phyloP scores from a whole-genome alignment of 1,284 basidiomycete species.

The Ustilago trichophora region DNA sequence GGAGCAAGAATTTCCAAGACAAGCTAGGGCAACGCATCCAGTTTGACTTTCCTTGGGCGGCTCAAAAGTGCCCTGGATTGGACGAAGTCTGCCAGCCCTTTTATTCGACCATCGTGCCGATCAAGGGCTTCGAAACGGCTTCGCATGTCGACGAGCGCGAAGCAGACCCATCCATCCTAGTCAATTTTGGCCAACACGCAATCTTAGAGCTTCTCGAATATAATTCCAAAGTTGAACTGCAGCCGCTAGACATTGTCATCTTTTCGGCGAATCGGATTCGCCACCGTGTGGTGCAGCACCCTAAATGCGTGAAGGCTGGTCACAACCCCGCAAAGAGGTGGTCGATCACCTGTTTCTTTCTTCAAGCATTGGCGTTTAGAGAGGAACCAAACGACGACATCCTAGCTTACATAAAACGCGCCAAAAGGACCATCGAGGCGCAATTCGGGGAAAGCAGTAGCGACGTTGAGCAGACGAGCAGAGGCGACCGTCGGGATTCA shows the following conservation, averaged over 20 bases:
- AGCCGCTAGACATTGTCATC: background rate
- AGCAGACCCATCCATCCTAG: background rate
- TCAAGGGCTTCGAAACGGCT: background rate
- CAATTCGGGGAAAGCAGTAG: too few species aligned
- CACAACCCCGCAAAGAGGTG: too few species aligned
- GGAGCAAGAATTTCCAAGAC: background rate
- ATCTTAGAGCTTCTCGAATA: background rate
- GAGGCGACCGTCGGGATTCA: too few species aligned
- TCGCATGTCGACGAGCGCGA: background rate
- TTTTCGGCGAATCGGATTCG: too few species aligned
- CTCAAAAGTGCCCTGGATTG: background rate
- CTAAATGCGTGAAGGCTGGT: too few species aligned
- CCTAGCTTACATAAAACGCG: too few species aligned
- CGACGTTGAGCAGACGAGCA: too few species aligned
- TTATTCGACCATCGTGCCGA: slow-evolving; percentile 1
- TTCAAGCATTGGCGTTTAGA: too few species aligned
- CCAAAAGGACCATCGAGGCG: too few species aligned
- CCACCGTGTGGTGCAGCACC: too few species aligned
- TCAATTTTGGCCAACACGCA: slow-evolving; percentile 1
- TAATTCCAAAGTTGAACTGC: background rate
- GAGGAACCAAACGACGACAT: too few species aligned
- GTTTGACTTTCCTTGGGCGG: background rate
- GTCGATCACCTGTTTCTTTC: too few species aligned
- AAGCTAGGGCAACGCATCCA: background rate
- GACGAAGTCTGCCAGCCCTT: background rate